Conservation (phyloP, 495 filamentous ascomycete species). For the Haplographium delicatum region DNA sequence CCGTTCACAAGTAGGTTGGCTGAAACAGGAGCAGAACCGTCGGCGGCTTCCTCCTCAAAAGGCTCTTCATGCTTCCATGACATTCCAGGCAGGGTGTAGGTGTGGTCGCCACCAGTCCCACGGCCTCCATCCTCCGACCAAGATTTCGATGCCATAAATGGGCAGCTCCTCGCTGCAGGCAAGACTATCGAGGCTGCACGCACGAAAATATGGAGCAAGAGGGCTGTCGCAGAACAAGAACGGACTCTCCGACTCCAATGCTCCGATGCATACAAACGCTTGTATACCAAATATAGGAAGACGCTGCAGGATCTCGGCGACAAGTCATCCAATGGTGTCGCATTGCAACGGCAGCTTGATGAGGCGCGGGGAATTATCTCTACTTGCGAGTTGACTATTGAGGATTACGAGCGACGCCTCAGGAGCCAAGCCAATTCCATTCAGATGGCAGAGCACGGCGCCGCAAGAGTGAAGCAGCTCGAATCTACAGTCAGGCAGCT, state of each 20-base stretch:
- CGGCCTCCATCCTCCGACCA: neutral
- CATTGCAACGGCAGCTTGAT: slow-evolving; percentile 1
- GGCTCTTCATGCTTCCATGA: too few relatives aligned
- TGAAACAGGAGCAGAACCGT: too few relatives aligned
- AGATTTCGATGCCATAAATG: slow-evolving; percentile 4
- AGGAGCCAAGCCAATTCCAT: neutral
- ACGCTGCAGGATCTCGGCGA: neutral
- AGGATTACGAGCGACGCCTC: neutral
- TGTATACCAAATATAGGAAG: slow-evolving; percentile 3
- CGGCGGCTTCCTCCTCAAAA: too few relatives aligned
- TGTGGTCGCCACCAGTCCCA: too few relatives aligned
- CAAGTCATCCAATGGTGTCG: neutral
- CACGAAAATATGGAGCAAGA: slow-evolving; percentile 1
- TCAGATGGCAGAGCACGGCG: slow-evolving; percentile 1
- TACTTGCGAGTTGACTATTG: neutral
- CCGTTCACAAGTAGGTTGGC: too few relatives aligned
- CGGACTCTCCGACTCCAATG: neutral
- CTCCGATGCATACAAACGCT: slow-evolving; percentile 3
- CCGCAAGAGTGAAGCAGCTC: neutral
- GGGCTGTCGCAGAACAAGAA: neutral
- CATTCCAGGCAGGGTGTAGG: too few relatives aligned
- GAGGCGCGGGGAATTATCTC: neutral
- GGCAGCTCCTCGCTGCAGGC: neutral
- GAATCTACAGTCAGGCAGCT: slow-evolving; percentile 3
- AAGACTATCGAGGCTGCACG: neutral